Evolutionary conservation across 2,329 filamentous ascomycete species (phyloP).

Genomic region (Rhinocladiella mackenziei): DNA sequence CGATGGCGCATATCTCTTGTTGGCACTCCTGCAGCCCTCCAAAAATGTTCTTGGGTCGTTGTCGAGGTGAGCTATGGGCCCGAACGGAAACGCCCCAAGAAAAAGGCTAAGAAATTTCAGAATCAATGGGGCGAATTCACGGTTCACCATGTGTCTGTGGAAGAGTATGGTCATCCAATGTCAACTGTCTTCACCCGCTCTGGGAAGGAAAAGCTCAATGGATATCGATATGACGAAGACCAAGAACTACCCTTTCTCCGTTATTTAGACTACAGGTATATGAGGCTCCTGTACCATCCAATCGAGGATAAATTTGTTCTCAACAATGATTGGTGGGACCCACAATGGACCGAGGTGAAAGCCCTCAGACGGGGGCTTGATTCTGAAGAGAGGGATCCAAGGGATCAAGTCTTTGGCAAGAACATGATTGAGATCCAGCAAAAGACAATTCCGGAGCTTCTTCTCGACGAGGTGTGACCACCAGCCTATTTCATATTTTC

Average conservation of each 20-base stretch:
- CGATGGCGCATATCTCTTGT: constrained; percentile 75
- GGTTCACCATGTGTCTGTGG: constrained; percentile 63
- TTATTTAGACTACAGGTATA: constrained; percentile 86
- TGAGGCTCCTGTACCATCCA: constrained; percentile 88
- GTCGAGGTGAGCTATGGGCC: constrained; percentile 61
- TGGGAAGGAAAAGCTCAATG: constrained; percentile 56
- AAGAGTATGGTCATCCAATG: constrained; percentile 58
- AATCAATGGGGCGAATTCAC: constrained; percentile 95
- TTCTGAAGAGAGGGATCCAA: constrained; percentile 77
- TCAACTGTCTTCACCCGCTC: constrained; percentile 54
- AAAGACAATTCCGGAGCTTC: constrained; percentile 74
- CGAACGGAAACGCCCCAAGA: constrained; percentile 22
- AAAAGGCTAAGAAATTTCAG: constrained; percentile 41
- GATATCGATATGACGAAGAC: constrained; percentile 68
- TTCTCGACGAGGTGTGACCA: constrained; percentile 75
- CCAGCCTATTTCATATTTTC: neutral
- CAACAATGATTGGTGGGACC: constrained; percentile 90
- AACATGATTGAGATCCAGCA: constrained; percentile 93
- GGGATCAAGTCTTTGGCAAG: constrained; percentile 80
- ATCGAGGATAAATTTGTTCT: constrained; percentile 82
- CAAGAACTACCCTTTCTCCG: constrained; percentile 71
- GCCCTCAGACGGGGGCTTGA: constrained; percentile 75
- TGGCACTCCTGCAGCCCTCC: constrained; percentile 65
- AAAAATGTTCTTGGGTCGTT: constrained; percentile 82
- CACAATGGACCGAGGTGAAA: constrained; percentile 74